Base-by-base conservation (phyloP, 192 early-diverging fungal species). In the Thamnidium elegans region DNA sequence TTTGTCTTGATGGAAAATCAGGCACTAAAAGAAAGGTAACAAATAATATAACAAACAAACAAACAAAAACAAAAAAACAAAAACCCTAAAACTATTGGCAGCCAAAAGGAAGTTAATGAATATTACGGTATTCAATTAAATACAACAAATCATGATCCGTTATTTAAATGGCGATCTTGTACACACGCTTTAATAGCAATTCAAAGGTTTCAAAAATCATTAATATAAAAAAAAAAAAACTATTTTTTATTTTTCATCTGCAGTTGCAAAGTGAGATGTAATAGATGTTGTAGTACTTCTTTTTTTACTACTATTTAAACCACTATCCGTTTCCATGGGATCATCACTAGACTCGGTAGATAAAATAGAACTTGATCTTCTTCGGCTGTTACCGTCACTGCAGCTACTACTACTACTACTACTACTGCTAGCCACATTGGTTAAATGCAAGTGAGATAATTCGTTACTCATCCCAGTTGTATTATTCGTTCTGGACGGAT, bases 341-440 rank as follows among this genome's bases (percentile, higher is more conserved):
- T 42, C 21, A 10, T 50, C 50, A 3, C 26, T 63, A 34, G 61
- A 63, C 4, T 47, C 42, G 0, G 54, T 69, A 0, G 67, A 69
- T 48, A 60, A 53, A 19, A 50, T 62, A 5, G 67, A 69, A 36
- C 67, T 63, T 20, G 67, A 69, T 19, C 67, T 61, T 50, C 67
- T 42, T 63, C 67, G 50, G 30, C 17, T 43, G 20, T 63, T 50
- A 32, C 56, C 19, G 5, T 6, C 9, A 39, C 36, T 4, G 9
- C 9, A 45, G 39, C 63, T 53, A 15, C 36, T 19, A 43, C 50
- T 51, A 48, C 46, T 48, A 48, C 6, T 53, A 11, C 11, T 53
- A 1, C 21, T 53, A 7, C 30, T 53, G 1, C 9, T 30, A 31
- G 19, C 13, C 34, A 23, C 31, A 26, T n/a, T 64, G 20, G n/a